Base-by-base conservation (phyloP, 306 rosid genomes). In the Rosa multiflora region DNA sequence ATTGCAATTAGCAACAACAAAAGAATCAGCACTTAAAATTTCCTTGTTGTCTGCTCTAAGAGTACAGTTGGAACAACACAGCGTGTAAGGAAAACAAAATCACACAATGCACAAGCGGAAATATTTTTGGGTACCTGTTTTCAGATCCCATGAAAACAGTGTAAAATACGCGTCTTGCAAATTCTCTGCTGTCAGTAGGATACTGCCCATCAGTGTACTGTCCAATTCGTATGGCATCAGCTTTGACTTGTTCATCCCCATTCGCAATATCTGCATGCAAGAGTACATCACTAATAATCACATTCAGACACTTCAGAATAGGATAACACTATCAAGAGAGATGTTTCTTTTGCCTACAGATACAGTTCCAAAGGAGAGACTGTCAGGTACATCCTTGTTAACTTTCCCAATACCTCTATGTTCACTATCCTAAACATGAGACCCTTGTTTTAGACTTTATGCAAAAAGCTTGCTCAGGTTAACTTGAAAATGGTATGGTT, bases 111-210 rank as follows among this genome's bases (percentile, higher is more conserved):
- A 17, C 70, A 76, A 49, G 10, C 1, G n/a, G 29, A 75, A 44
- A 76, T 32, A 46, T 32, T 63, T 61, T 46, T 32, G 62, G 26
- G 48, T 47, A 53, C 99, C 99, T 95, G 86, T 95, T 95, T 82
- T 95, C 98, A 83, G 99, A 83, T 81, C 99, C 98, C 99, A 95
- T 95, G 78, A 86, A 95, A 77, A 93, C 91, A 2, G 97, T 91
- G 84, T 91, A 95, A 81, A 95, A 93, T 83, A 95, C 71, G 59
- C 96, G 91, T 80, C 82, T 93, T 39, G 99, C 96, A 59, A 95
- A 93, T 82, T 95, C 99, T 81, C 89, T 89, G 79, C 97, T 88
- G 83, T 95, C 94, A 35, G 92, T 90, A 75, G 99, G 99, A 87
- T 83, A 91, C 52, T 90, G 87, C 21, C 97, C 97, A 67, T 93